phyloP scores from a whole-genome alignment of 2,329 filamentous ascomycete species.

The Madurella fahalii region DNA sequence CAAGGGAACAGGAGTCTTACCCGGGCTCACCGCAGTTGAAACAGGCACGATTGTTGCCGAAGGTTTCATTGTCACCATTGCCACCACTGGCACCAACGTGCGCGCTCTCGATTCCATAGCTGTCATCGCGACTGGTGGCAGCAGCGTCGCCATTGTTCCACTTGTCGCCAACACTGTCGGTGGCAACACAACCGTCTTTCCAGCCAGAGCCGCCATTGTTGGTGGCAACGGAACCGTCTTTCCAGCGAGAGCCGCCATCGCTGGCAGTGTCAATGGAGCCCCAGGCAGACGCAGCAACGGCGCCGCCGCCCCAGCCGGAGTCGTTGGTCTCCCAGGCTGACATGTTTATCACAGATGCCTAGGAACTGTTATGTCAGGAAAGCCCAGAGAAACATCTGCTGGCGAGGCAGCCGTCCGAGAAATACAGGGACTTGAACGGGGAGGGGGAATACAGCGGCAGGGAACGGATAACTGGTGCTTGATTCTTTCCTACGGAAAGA shows the following conservation, averaged over 20 bases:
- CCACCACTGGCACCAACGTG: constrained; percentile 2
- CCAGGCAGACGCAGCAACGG: not conserved
- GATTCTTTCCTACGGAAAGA: not conserved
- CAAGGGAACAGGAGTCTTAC: constrained; percentile 29
- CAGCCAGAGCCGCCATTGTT: not conserved
- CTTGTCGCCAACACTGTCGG: not conserved
- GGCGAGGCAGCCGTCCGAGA: too few species aligned
- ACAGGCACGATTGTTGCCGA: constrained; percentile 37
- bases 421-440: too few species aligned
- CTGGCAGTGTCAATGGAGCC: not conserved
- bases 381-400: not conserved
- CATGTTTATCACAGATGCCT: constrained; percentile 7
- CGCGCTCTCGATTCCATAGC: constrained; percentile 13
- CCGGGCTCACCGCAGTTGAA: constrained; percentile 57
- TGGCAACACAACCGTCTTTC: not conserved
- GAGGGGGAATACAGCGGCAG: too few species aligned
- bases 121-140: constrained; percentile 11
- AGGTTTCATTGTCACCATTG: constrained; percentile 31
- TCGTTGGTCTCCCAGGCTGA: constrained; percentile 14
- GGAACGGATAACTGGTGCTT: too few species aligned
- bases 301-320: constrained; percentile 1
- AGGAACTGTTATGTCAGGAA: not conserved
- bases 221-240: not conserved
- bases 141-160: constrained; percentile 3
- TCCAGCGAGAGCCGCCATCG: not conserved